Evolutionary conservation across 2,329 filamentous ascomycete genomes (phyloP).

Genomic region (Penicillium sclerotiorum): DNA sequence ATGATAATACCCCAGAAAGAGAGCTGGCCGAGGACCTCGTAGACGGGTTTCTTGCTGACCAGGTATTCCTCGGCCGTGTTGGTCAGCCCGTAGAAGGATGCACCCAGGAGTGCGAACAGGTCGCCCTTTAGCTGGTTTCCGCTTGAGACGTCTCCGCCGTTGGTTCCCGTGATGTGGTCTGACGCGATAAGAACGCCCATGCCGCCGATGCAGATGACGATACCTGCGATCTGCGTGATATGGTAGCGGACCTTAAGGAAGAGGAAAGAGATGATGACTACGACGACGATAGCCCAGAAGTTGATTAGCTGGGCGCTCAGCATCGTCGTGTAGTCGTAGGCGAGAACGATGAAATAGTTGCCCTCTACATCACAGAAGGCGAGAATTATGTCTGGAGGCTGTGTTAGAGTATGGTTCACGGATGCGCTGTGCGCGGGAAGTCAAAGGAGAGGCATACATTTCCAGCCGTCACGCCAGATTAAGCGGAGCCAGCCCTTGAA

Average conservation of each 20-base stretch:
- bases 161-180: slow-evolving; percentile 77
- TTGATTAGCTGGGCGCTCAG: slow-evolving; percentile 93
- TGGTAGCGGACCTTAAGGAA: slow-evolving; percentile 89
- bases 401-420: background rate
- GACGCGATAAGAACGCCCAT: slow-evolving; percentile 84
- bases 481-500: slow-evolving; percentile 68
- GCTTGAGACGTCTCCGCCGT: slow-evolving; percentile 61
- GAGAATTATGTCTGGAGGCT: slow-evolving; percentile 69
- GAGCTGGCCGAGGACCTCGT: slow-evolving; percentile 91
- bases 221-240: slow-evolving; percentile 79
- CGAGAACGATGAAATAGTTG: slow-evolving; percentile 96
- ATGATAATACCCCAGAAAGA: slow-evolving; percentile 86
- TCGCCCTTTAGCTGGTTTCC: slow-evolving; percentile 85
- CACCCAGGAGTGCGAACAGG: slow-evolving; percentile 84
- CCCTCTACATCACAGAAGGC: slow-evolving; percentile 93
- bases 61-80: slow-evolving; percentile 96
- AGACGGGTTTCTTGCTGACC: slow-evolving; percentile 80
- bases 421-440: background rate
- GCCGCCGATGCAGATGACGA: slow-evolving; percentile 86
- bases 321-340: slow-evolving; percentile 90
- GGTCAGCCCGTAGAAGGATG: slow-evolving; percentile 85
- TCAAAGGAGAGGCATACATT: slow-evolving; percentile 54
- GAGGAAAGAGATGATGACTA: slow-evolving; percentile 80
- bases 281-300: slow-evolving; percentile 96
- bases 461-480: slow-evolving; percentile 76